phyloP scores from a whole-genome alignment of 352 stramenopile genomes.

The Pythium rishiriense region DNA sequence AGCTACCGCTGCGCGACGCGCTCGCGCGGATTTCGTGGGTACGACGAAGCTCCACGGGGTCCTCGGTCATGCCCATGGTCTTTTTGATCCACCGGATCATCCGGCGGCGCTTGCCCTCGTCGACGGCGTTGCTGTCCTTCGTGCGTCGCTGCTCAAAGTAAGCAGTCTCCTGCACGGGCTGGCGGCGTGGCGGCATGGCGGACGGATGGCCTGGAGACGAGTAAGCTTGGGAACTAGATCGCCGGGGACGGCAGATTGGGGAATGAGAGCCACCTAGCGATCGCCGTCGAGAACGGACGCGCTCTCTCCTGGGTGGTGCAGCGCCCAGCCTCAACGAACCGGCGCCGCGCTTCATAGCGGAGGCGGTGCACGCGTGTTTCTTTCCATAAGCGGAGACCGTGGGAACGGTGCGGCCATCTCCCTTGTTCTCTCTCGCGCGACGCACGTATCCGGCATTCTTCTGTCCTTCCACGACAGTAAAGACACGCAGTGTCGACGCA shows the following conservation, averaged over 20 bases:
- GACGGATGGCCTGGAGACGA: not conserved
- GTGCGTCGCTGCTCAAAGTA: conserved; percentile 20
- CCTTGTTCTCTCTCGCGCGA: not conserved
- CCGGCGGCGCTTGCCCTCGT: conserved; percentile 28
- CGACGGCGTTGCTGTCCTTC: not conserved
- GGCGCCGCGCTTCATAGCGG: no score
- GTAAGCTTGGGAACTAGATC: not conserved
- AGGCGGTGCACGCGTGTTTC: not conserved
- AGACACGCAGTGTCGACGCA: not conserved
- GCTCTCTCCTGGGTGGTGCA: not conserved
- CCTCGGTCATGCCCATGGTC: conserved; percentile 22
- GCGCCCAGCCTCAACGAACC: not conserved
- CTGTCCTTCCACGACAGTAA: not conserved
- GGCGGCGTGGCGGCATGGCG: conserved; percentile 1
- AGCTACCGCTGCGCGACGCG: conserved; percentile 6
- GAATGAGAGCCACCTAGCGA: not conserved
- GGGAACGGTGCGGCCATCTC: not conserved
- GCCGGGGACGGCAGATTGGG: not conserved
- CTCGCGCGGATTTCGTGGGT: not conserved
- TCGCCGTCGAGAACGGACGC: not conserved
- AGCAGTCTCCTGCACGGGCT: not conserved
- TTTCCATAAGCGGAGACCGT: not conserved
- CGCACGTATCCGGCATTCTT: not conserved
- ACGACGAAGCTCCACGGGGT: conserved; percentile 11
- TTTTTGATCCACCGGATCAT: conserved; percentile 34